Evolutionary conservation across 345 rosid genomes (phyloP), one percentile per base, ranked within the genome.

Genomic region (Rhodamnia argentea): DNA sequence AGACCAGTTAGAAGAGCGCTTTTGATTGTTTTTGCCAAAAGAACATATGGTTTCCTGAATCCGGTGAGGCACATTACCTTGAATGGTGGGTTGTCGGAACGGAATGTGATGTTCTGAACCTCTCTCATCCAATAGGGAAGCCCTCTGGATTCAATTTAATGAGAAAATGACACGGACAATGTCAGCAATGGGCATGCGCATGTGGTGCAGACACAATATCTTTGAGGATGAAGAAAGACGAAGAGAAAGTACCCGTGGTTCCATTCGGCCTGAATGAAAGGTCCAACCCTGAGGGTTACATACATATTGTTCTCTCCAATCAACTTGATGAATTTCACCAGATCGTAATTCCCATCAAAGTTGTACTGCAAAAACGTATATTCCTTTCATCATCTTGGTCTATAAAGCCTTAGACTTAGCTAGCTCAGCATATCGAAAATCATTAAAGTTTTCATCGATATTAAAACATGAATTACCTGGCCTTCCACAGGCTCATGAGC

Each of bases 231-330:
- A 20, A 60, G 59, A 84, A 54, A 18, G 10, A 62, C 52, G 52
- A 15, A 32, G 8, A 56, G 62, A 85, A 32, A 83, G 56, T 94
- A 97, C 99, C 99, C 99, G 54, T 97, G 96, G 89, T 91, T 97
- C 99, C 99, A 97, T 91, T 97, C 99, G 85, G 96, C 99, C 85
- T 97, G 98, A 84, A 97, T 91, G 90, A 95, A 97, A 3, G 99
- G 99, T 55, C 99, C 99, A 87, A 95, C 86, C 89, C 99, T 89
- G 53, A 97, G 88, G 59, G 90, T 92, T 58, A 85, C 96, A 85
- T 89, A 94, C 97, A 96, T 88, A 3, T 90, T 91, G 47, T 93
- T 87, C 89, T 94, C 94, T 50, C 64, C 83, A 52, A 94, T 88
- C 88, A 91, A 5, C 92, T 90, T 97, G 88, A 97, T 87, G 89